phyloP scores from a whole-genome alignment of 1,139 yeast genomes.

The Komagataea norvegica region DNA sequence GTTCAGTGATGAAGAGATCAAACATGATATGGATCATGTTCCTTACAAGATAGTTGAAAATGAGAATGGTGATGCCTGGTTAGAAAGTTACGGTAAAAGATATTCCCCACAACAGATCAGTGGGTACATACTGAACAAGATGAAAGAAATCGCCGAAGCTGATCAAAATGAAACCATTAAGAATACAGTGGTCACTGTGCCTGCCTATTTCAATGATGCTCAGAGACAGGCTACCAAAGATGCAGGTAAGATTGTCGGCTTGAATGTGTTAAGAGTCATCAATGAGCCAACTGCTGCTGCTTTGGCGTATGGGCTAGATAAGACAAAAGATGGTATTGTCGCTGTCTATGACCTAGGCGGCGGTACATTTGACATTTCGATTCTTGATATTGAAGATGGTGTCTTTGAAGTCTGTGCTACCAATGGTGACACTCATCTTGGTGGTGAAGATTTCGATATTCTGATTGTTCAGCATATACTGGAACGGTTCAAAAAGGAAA shows the following conservation, averaged over 20 bases:
- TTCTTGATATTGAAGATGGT: slow-evolving; percentile 74
- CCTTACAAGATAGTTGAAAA: slow-evolving; percentile 54
- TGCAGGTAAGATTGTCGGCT: slow-evolving; percentile 63
- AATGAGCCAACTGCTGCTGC: slow-evolving; percentile 86
- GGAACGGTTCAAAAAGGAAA: slow-evolving; percentile 39
- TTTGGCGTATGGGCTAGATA: slow-evolving; percentile 63
- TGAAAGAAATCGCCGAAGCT: slow-evolving; percentile 53
- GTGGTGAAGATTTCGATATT: slow-evolving; percentile 79
- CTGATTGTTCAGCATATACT: slow-evolving; percentile 51
- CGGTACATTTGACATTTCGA: slow-evolving; percentile 78
- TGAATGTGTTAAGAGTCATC: slow-evolving; percentile 63
- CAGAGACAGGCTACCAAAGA: slow-evolving; percentile 75
- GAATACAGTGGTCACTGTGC: slow-evolving; percentile 74
- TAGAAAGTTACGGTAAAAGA: slow-evolving; percentile 29
- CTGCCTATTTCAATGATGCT: slow-evolving; percentile 75
- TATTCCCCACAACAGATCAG: slow-evolving; percentile 58
- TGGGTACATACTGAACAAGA: slow-evolving; percentile 45
- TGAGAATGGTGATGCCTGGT: slow-evolving; percentile 59
- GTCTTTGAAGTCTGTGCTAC: slow-evolving; percentile 79
- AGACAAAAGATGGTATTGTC: slow-evolving; percentile 54
- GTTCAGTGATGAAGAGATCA: slow-evolving; percentile 59
- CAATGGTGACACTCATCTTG: slow-evolving; percentile 80
- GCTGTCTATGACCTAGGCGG: slow-evolving; percentile 85
- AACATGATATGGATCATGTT: slow-evolving; percentile 48
- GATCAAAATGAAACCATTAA: slow-evolving; percentile 39